Evolutionary conservation across 164 flowering plant genomes (phyloP).

Genomic region (Aristolochia fimbriata): DNA sequence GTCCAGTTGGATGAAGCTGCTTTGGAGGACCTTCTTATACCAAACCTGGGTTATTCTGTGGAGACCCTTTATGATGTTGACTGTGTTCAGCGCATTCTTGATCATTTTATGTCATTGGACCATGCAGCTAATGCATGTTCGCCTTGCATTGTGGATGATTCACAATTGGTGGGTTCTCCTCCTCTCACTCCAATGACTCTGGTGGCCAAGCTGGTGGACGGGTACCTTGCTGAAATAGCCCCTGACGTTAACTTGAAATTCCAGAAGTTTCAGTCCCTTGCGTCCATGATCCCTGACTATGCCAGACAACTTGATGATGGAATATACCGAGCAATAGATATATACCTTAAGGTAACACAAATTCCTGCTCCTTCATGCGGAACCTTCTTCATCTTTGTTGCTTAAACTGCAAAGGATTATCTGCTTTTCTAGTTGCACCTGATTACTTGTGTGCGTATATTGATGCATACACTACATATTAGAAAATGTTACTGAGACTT

Average conservation of each 20-base stretch:
- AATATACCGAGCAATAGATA: conserved; percentile 71
- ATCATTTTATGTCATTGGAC: conserved; percentile 43
- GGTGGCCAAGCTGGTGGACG: conserved; percentile 72
- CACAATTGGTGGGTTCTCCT: conserved; percentile 35
- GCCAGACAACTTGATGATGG: conserved; percentile 74
- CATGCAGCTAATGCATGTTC: conserved; percentile 16
- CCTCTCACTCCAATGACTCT: conserved; percentile 45
- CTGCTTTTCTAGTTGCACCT: too few species aligned
- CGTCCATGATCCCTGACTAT: conserved; percentile 63
- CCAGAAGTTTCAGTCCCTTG: conserved; percentile 59
- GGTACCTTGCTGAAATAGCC: conserved; percentile 71
- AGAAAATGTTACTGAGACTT: too few species aligned
- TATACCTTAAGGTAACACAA: conserved; percentile 62
- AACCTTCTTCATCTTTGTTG: background rate
- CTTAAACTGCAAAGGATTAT: background rate
- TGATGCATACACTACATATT: too few species aligned
- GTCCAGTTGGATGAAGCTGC: conserved; percentile 61
- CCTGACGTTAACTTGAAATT: conserved; percentile 62
- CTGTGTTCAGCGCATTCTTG: conserved; percentile 64
- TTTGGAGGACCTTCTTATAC: conserved; percentile 65
- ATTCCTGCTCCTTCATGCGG: background rate
- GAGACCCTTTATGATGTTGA: conserved; percentile 73
- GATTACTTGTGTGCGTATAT: too few species aligned
- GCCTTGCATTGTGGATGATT: conserved; percentile 36
- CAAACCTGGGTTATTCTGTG: conserved; percentile 50